Base-by-base conservation (phyloP, 192 early-diverging fungal species). In the Obelidium mucronatum region DNA sequence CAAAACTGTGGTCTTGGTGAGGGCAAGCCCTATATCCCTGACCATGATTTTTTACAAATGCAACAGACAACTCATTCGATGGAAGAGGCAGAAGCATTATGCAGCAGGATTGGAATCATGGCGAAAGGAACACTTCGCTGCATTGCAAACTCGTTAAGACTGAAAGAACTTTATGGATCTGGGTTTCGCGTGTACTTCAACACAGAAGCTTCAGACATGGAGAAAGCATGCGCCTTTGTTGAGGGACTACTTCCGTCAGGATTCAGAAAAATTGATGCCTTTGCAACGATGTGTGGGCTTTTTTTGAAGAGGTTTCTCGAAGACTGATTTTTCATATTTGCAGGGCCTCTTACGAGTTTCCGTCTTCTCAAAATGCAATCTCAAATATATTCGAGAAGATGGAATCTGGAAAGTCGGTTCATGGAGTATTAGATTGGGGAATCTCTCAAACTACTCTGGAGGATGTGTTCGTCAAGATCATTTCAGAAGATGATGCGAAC, bases 21-120 rank as follows among this genome's bases (percentile, higher is more conserved):
- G 64, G 19, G 11, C 19, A 48, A 0, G 17, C 0, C 8, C 19
- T 0, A 19, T 19, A 48, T 19, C 0, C 30, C 26, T 1, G 8
- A n/a, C n/a, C n/a, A n/a, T n/a, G n/a, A n/a, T n/a, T n/a, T n/a
- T n/a, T n/a, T n/a, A n/a, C n/a, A n/a, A n/a, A 31, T 31, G 8
- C n/a, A 48, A 17, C 39, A 87, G 77, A 94, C 90, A 5, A 92
- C 91, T 3, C 91, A 92, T 65, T 86, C 85, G 2, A 92, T 92
- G 91, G 90, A 94, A 73, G 93, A 94, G 80, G 93, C 92, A 59
- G 93, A 94, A 74, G 89, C 91, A 4, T 74, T 93, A 15, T 94
- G 92, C 76, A 80, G 90, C 8, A 77, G 85, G 3, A 95, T 94
- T 54, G 92, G 90, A 44, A 94, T 94, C 64, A 93, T 93, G 88